These are phyloP conservation scores for Solanum ossicruentum DNA, from an alignment of 257 asterid species.

Conservation along the genomic window DNA sequence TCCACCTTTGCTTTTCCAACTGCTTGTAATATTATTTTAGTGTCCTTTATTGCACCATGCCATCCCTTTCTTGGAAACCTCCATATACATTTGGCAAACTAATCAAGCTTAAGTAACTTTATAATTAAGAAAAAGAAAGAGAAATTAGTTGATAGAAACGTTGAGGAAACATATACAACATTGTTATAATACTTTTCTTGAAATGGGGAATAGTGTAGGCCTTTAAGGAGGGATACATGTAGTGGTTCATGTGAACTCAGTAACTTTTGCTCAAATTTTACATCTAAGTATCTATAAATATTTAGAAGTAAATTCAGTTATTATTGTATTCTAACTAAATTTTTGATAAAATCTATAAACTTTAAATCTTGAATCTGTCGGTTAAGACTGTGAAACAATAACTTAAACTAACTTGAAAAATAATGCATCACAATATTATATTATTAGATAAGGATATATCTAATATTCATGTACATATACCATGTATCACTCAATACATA, in stretches of 20 bases:
- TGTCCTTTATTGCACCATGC: neutral
- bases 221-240: too few species aligned
- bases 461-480: neutral
- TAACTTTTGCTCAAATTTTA: rapidly evolving
- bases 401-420: neutral
- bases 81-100: neutral
- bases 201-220: neutral
- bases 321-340: neutral
- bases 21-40: neutral
- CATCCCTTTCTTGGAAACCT: neutral
- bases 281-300: neutral
- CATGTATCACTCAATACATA: neutral
- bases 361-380: rapidly evolving
- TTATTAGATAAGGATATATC: neutral
- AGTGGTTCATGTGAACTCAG: rapidly evolving
- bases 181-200: neutral
- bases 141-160: neutral
- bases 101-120: neutral
- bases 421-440: neutral
- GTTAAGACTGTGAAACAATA: neutral
- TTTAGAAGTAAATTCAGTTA: rapidly evolving
- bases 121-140: neutral
- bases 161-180: neutral
- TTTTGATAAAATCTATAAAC: rapidly evolving
- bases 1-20: neutral